Evolutionary conservation across 306 rosid species (phyloP), one percentile per base, ranked within the genome.

Genomic region (Gleditsia sinensis): DNA sequence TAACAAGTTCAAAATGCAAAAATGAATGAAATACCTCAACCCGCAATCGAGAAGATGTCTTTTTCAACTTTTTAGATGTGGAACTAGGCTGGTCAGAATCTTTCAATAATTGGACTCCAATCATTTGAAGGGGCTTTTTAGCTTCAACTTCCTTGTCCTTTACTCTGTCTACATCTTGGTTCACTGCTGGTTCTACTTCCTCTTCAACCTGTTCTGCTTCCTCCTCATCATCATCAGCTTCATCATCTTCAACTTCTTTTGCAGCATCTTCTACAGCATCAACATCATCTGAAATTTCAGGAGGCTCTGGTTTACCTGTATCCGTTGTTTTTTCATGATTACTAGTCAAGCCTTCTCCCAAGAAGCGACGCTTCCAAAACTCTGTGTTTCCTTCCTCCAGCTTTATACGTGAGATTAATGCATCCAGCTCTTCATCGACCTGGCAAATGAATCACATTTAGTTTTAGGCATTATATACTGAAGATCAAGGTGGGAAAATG

Each of bases 391-490:
- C 98, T 83, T 94, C 97, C 55, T 94, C 67, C 67, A 94, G 86
- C 86, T 83, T 74, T 82, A 94, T 86, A 37, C 93, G 88, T 73
- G 96, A 88, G 69, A 92, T 92, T 61, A 92, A 85, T 74, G 83
- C 90, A 79, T 94, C 96, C 68, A 94, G 76, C 83, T 94, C 95
- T 86, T 91, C 98, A 87, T 92, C 97, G 81, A 92, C 89, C 97
- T 94, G 75, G 49, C 30, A 83, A 72, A 74, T 72, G 43, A 58
- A 76, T 19, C 72, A 69, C 33, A 75, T 78, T 79, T 50, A 46
- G 67, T 69, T 61, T 67, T 42, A 79, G 49, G 63, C 51, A 69
- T 68, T 56, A 55, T 62, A 66, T 25, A 5, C 6, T 61, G 37
- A 39, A 39, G 67, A 70, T 45, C 58, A 48, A 68, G 51, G 49